Conservation (phyloP, 139 green algal species). For the Coelastrella sp. region DNA sequence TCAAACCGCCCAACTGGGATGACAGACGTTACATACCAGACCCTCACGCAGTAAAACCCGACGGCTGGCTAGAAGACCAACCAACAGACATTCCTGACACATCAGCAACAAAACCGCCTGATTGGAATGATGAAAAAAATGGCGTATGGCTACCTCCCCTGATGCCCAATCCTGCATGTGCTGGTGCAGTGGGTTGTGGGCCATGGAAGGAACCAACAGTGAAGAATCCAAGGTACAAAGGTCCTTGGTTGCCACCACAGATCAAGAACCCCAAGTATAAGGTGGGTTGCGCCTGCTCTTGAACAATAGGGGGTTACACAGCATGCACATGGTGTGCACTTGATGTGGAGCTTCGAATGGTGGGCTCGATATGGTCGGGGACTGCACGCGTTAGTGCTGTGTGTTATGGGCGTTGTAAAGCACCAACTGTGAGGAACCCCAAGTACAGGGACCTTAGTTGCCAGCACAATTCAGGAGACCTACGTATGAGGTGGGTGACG, state of each 20-base stretch:
- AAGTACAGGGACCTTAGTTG: too few relatives aligned
- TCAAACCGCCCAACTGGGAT: conserved; percentile 94
- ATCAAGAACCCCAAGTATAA: conserved; percentile 97
- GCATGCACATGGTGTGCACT: not conserved
- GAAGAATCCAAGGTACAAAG: conserved; percentile 95
- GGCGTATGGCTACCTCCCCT: conserved; percentile 81
- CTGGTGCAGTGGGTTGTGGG: conserved; percentile 84
- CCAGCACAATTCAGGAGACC: too few relatives aligned
- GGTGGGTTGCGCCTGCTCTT: conserved; percentile 42
- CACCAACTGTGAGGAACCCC: too few relatives aligned
- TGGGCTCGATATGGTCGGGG: too few relatives aligned
- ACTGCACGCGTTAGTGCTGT: too few relatives aligned
- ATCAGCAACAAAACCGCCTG: conserved; percentile 86
- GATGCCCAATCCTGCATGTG: conserved; percentile 83
- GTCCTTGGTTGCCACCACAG: conserved; percentile 82
- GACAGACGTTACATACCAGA: conserved; percentile 85
- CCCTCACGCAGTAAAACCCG: conserved; percentile 83
- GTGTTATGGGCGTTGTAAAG: too few relatives aligned
- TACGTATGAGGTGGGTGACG: too few relatives aligned
- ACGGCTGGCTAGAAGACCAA: conserved; percentile 95
- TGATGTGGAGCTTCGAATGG: not conserved
- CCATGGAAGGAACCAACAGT: conserved; percentile 89
- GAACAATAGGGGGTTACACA: too few relatives aligned
- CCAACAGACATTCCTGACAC: conserved; percentile 83
- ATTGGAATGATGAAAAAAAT: conserved; percentile 97